Evolutionary conservation across 306 rosid species (phyloP), one percentile per base, ranked within the genome.

Genomic region (Clitoria ternatea): DNA sequence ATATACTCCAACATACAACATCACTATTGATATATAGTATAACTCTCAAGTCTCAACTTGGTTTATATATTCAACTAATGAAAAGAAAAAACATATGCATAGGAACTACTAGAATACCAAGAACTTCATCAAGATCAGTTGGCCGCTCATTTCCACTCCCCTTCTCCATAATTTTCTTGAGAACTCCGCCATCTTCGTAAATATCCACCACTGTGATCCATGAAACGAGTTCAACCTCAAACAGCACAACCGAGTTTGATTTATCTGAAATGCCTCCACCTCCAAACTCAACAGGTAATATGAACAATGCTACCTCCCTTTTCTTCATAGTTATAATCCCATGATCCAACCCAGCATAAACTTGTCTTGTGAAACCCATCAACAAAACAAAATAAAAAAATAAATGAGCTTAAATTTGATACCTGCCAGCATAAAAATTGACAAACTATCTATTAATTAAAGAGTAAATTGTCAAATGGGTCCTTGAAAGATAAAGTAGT

Each of bases 161-260:
- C 57, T 57, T 81, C 81, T 75, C 87, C 77, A 83, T 13, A 61
- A 85, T 78, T 24, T 87, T 89, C 90, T 87, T 89, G 66, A 87
- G 5, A 73, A 89, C 80, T 30, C 92, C 89, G 20, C 92, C 89
- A 56, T 87, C 90, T 77, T 55, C 85, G 87, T 73, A 72, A 49
- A 87, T 62, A 83, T 87, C 84, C 54, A 81, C 85, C 52, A 81
- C 92, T 0, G 47, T 61, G 22, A 77, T 77, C 96, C 96, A 89
- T 1, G 89, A 89, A 70, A 89, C 1, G 20, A 89, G 89, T 53
- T 85, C 89, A 27, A 85, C 90, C 62, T 89, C 92, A 40, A 85
- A 83, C 70, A 2, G 87, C 40, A 70, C 45, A 15, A 65, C 77
- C 0, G 81, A 70, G 63, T 68, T 40, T 40, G 85, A 76, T 36